phyloP scores from a whole-genome alignment of 2,329 filamentous ascomycete genomes.

The Diaporthe velutina region DNA sequence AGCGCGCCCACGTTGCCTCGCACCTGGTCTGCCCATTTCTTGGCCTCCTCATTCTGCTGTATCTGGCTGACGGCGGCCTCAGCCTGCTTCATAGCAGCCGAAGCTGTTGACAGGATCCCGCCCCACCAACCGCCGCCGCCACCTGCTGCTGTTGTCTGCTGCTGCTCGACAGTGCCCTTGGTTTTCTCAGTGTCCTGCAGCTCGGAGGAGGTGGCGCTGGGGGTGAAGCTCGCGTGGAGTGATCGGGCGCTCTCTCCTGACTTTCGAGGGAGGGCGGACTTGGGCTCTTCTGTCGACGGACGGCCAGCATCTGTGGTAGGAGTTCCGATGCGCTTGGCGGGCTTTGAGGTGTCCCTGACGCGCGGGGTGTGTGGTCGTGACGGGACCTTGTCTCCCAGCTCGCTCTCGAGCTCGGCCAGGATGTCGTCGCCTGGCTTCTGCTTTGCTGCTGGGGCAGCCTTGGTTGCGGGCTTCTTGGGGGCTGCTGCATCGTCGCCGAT shows the following conservation, averaged over 20 bases:
- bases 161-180: conserved; percentile 60
- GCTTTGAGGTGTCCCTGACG: conserved; percentile 65
- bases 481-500: conserved; percentile 65
- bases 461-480: conserved; percentile 61
- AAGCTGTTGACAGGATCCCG: conserved; percentile 84
- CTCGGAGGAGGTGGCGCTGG: conserved; percentile 74
- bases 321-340: conserved; percentile 65
- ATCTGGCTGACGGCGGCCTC: conserved; percentile 95
- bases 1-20: conserved; percentile 88
- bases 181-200: conserved; percentile 68
- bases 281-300: conserved; percentile 74
- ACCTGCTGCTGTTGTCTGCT: conserved; percentile 46
- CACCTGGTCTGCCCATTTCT: conserved; percentile 95
- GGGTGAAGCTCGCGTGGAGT: conserved; percentile 79
- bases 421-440: conserved; percentile 75
- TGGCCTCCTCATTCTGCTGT: conserved; percentile 95
- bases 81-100: conserved; percentile 90
- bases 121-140: conserved; percentile 63
- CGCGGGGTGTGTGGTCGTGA: conserved; percentile 88
- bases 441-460: conserved; percentile 56
- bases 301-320: conserved; percentile 64
- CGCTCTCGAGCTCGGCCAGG: conserved; percentile 86
- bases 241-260: conserved; percentile 83
- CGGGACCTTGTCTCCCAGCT: conserved; percentile 78
- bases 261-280: conserved; percentile 66